These are phyloP conservation scores for Aspergillus conjunctus DNA, from an alignment of 495 filamentous ascomycete genomes.

Conservation along the genomic window DNA sequence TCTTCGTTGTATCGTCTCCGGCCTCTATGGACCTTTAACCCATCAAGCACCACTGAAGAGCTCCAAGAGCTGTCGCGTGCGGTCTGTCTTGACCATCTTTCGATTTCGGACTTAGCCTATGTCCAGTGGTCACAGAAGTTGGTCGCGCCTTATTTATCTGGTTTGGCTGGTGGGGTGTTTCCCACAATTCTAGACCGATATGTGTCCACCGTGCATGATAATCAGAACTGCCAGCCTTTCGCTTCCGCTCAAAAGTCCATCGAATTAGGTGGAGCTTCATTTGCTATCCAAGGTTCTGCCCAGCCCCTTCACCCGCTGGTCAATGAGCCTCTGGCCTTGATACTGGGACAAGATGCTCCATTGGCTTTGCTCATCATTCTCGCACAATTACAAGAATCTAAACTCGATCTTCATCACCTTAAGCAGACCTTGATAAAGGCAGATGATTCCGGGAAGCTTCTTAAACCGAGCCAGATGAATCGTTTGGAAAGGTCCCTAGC, in stretches of 20 bases:
- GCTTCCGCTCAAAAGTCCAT: slow-evolving; percentile 30
- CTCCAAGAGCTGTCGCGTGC: slow-evolving; percentile 32
- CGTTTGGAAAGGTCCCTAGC: slow-evolving; percentile 69
- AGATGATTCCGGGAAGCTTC: slow-evolving; percentile 39
- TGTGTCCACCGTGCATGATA: slow-evolving; percentile 39
- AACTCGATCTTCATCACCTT: slow-evolving; percentile 42
- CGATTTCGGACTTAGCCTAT: slow-evolving; percentile 49
- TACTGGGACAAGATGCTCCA: slow-evolving; percentile 30
- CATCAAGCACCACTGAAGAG: slow-evolving; percentile 21
- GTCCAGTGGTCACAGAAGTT: slow-evolving; percentile 41
- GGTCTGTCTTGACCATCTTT: slow-evolving; percentile 58
- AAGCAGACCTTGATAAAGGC: slow-evolving; percentile 39
- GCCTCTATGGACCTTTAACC: slow-evolving; percentile 41
- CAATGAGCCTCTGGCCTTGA: slow-evolving; percentile 46
- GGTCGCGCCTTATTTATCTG: slow-evolving; percentile 25
- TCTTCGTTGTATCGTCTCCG: slow-evolving; percentile 55
- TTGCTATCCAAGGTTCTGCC: slow-evolving; percentile 34
- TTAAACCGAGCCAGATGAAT: slow-evolving; percentile 65
- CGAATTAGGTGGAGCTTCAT: slow-evolving; percentile 28
- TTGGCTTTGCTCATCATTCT: slow-evolving; percentile 32
- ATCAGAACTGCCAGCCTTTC: slow-evolving; percentile 41
- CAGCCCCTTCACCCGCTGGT: slow-evolving; percentile 49
- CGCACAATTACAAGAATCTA: slow-evolving; percentile 44
- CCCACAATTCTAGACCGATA: slow-evolving; percentile 36
- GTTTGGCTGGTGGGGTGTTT: slow-evolving; percentile 19